These are phyloP conservation scores for Lachnellula arida DNA, from an alignment of 2,329 filamentous ascomycete species.

Conservation along the genomic window DNA sequence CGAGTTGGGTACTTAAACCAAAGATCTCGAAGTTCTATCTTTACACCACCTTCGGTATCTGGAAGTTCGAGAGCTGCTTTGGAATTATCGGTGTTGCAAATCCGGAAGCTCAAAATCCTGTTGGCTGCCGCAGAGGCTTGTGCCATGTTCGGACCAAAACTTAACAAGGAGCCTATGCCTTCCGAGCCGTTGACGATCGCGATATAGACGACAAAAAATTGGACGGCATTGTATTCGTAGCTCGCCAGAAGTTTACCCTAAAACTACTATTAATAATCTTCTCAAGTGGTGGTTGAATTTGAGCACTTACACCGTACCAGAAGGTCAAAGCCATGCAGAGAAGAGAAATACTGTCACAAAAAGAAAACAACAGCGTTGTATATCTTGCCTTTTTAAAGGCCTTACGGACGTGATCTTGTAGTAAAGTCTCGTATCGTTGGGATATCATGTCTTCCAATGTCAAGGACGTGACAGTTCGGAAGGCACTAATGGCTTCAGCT, in stretches of 20 bases:
- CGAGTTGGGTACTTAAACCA: conserved; percentile 59
- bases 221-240: conserved; percentile 36
- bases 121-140: conserved; percentile 56
- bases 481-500: conserved; percentile 56
- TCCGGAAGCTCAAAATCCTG: conserved; percentile 45
- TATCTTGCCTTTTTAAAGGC: conserved; percentile 45
- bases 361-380: conserved; percentile 47
- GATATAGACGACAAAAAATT: conserved; percentile 53
- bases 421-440: conserved; percentile 42
- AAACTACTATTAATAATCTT: background rate
- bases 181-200: conserved; percentile 49
- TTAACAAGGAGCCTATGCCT: conserved; percentile 48
- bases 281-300: background rate
- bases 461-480: conserved; percentile 56
- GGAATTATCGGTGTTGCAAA: background rate
- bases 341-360: conserved; percentile 51
- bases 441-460: conserved; percentile 57
- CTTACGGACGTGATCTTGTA: conserved; percentile 43
- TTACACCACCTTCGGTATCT: conserved; percentile 40
- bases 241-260: conserved; percentile 40
- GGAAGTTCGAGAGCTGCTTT: conserved; percentile 15
- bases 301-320: conserved; percentile 39
- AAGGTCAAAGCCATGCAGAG: conserved; percentile 55
- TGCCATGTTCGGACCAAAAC: conserved; percentile 50
- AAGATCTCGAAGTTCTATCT: conserved; percentile 52